Base-by-base conservation (phyloP, 768 basidiomycete genomes). In the Lentinula lateritia region DNA sequence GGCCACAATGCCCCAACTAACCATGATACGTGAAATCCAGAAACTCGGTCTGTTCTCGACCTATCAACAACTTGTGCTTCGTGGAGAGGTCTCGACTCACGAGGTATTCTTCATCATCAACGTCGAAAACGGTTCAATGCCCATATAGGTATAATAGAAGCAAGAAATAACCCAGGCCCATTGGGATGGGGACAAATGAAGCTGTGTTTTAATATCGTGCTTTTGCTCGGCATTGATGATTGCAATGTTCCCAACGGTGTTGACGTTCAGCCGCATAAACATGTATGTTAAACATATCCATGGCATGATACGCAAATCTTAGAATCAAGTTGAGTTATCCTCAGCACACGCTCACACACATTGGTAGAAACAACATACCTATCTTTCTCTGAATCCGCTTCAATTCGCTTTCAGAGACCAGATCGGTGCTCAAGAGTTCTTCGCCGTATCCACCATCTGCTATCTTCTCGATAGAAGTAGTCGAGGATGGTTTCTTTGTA, bases 181-280 rank as follows among this genome's bases (percentile, higher is more conserved):
- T 20, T 58, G 56, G 9, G 56, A 58, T 13, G 56, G 56, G 8
- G 35, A 23, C 41, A 58, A 28, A 23, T 45, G 56, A 45, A 58
- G 56, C 45, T 58, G 39, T 2, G 56, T 43, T 46, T 58, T 58
- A 34, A 58, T 58, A 58, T 58, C 56, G 28, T 58, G 56, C 39
- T 58, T 58, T n/a, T 58, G 56, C 39, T 58, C 56, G 15, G 34
- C 15, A 28, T 58, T 58, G 56, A 58, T 34, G 20, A 58, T 58
- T 32, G 56, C 56, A 32, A 58, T 58, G 18, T 58, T 58, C 6
- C 56, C 56, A 32, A 58, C 42, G 41, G 38, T 41, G 28, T 45
- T 58, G 56, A 58, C 56, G 56, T 58, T 45, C 36, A 58, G 23
- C n/a, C 56, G 18, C 56, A 58, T 58, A 42, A 58, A 58, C 41